Evolutionary conservation across 129 eudicot genomes (phyloP), one percentile per base, ranked within the genome.

Genomic region (Chrysanthemum makinoi): DNA sequence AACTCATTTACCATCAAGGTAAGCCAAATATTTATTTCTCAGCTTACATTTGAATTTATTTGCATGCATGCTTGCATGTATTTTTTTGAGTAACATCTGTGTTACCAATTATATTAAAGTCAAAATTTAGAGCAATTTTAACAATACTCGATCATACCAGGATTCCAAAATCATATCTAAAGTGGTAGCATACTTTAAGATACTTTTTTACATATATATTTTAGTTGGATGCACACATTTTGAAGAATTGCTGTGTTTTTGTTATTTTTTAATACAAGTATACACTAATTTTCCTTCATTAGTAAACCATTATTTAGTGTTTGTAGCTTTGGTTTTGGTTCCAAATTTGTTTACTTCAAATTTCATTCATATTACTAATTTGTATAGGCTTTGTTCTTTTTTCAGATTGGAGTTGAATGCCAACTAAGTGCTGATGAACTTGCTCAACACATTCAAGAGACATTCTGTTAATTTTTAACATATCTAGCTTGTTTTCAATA

Each of bases 341-440:
- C 18, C n/a, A 4, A 11, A 2, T 58, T 58, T 20, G 35, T 20
- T 58, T n/a, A 3, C 11, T 22, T 14, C 5, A 11, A 22, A 3
- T 17, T 22, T 69, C 2, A 0, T 54, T 53, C 53, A 35, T 55
- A 65, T n/a, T 56, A 3, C 33, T 55, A n/a, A 15, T 68, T 52
- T 49, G 28, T 15, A 18, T 64, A 3, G 7, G 3, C 18, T 79
- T 57, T 39, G 56, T 6, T 59, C 22, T 64, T 20, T 61, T 78
- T 78, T 62, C 78, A 92, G 98, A 82, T 93, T 77, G 96, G 98
- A 80, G 87, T 94, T 75, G 96, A 86, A 66, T 94, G 98, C 93
- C 86, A 77, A 49, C 89, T 94, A 15, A 93, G 98, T 75, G 96
- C 95, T 6, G 91, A 89, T 50, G 98, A 93, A 62, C 86, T 93